Evolutionary conservation across 2,329 filamentous ascomycete species (phyloP).

Genomic region (Aureobasidium sp.): DNA sequence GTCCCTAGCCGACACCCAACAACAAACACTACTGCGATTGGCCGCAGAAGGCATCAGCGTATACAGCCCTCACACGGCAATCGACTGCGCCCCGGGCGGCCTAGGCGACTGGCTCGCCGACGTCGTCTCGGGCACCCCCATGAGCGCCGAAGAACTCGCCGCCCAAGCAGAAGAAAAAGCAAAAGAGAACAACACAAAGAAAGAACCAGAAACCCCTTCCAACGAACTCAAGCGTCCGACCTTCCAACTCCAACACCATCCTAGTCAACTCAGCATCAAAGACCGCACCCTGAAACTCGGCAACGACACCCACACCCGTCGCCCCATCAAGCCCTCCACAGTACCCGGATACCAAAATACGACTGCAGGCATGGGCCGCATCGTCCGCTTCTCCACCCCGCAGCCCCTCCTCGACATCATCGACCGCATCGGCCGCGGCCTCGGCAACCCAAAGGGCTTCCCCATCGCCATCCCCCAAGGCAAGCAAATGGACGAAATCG

Average conservation of each 20-base stretch:
- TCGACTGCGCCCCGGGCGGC: slow-evolving; percentile 76
- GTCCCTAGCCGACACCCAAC: slow-evolving; percentile 75
- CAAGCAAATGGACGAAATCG: slow-evolving; percentile 42
- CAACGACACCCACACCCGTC: slow-evolving; percentile 41
- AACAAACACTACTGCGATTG: slow-evolving; percentile 72
- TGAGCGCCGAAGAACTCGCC: slow-evolving; percentile 18
- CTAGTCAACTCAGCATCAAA: slow-evolving; percentile 34
- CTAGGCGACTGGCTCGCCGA: slow-evolving; percentile 93
- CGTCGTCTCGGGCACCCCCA: slow-evolving; percentile 56
- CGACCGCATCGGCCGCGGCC: slow-evolving; percentile 48
- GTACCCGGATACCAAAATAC: slow-evolving; percentile 30
- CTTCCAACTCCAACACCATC: slow-evolving; percentile 39
- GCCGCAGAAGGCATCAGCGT: slow-evolving; percentile 84
- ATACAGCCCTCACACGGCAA: slow-evolving; percentile 90
- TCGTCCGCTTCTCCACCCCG: slow-evolving; percentile 45
- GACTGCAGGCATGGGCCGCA: slow-evolving; percentile 52
- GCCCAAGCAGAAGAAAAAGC: slow-evolving; percentile 12
- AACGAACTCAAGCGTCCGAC: slow-evolving; percentile 31
- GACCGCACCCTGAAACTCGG: slow-evolving; percentile 30
- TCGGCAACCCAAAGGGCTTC: slow-evolving; percentile 59
- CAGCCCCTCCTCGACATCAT: slow-evolving; percentile 51
- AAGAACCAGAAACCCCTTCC: slow-evolving; percentile 21
- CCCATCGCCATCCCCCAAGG: slow-evolving; percentile 56
- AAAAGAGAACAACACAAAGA: not conserved
- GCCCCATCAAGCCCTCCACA: slow-evolving; percentile 44